Evolutionary conservation across 2,329 filamentous ascomycete genomes (phyloP), one percentile per base, ranked within the genome.

Genomic region (Davidsoniella eucalypti): DNA sequence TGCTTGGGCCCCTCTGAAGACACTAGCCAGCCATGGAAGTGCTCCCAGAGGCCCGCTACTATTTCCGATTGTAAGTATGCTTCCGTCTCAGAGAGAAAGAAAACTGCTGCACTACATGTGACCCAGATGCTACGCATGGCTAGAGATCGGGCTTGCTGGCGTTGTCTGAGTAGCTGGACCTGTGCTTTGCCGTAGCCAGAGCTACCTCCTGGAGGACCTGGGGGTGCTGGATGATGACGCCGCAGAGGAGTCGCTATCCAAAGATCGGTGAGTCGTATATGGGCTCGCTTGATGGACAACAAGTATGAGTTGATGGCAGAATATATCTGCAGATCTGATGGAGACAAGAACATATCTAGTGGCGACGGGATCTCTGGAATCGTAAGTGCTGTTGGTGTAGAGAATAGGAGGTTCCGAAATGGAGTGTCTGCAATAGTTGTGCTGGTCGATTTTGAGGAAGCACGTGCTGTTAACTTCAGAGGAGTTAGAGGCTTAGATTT

Each of bases 1-100:
- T 33, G 29, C 8, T 33, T 33, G 12, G 29, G 29, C 29, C 4
- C 29, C 33, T 64, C 61, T 4, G 67, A 67, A 9, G 69, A 69
- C 25, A 70, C 70, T 16, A 94, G 69, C 87, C 88, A 95, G 12
- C 65, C 63, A 49, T 83, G 76, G 57, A 96, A 88, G 47, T 84
- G 79, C 14, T 81, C 75, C 78, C 87, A 95, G 1, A 86, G 80
- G 29, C 80, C 80, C 53, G 80, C 77, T 12, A 95, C 81, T 5
- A 96, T 81, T 60, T 94, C 87, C 1, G 84, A 86, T 62, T 95
- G 90, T 42, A 96, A 78, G 58, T 94, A 96, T 2, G 79, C 79
- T 56, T 90, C 84, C 12, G 86, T 82, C 61, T 95, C 88, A 0
- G 84, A 86, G 3, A 96, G 70, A 57, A 96, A 84, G 65, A 94